Base-by-base conservation (phyloP, 331 rosid genomes). In the Pyracantha coccinea region DNA sequence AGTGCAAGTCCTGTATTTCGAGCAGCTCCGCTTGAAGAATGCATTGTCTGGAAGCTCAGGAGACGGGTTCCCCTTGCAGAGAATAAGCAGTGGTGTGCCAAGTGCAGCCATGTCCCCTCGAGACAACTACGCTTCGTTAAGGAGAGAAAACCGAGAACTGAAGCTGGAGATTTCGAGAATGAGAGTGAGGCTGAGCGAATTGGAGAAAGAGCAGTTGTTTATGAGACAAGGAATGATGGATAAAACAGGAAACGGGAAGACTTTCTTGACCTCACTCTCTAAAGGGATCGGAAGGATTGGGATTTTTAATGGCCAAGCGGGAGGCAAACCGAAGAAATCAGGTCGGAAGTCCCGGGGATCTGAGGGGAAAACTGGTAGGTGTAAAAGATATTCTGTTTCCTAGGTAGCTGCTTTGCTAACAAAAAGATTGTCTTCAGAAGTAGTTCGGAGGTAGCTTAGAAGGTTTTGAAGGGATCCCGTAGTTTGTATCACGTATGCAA, bases 101-200 rank as follows among this genome's bases (percentile, higher is more conserved):
- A 93, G 98, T 47, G 96, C 93, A 15, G 98, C 96, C 70, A 85
- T 93, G 89, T 91, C 98, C 1, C 98, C 98, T 0, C 79, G 92
- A 64, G 98, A 93, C 71, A 93, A 88, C 66, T 93, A 93, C 3
- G 97, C 98, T 12, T 93, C 93, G 6, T 81, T 93, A 23, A 79
- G 98, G 45, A 79, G 96, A 63, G 98, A 93, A 81, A 93, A 91
- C 81, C 79, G 97, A 20, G 98, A 93, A 66, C 78, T 93, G 80
- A 93, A 91, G 85, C 90, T 89, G 23, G 98, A 93, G 84, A 85
- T 91, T 66, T 85, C 98, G 1, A 82, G 97, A 76, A 85, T 93
- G 97, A 73, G 97, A 69, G 90, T 91, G 86, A 91, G 98, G 79
- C 83, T 93, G 15, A 93, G 91, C 23, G 98, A 93, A 85, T 79